Base-by-base conservation (phyloP, 2,329 filamentous ascomycete species). In the Alternaria solani region DNA sequence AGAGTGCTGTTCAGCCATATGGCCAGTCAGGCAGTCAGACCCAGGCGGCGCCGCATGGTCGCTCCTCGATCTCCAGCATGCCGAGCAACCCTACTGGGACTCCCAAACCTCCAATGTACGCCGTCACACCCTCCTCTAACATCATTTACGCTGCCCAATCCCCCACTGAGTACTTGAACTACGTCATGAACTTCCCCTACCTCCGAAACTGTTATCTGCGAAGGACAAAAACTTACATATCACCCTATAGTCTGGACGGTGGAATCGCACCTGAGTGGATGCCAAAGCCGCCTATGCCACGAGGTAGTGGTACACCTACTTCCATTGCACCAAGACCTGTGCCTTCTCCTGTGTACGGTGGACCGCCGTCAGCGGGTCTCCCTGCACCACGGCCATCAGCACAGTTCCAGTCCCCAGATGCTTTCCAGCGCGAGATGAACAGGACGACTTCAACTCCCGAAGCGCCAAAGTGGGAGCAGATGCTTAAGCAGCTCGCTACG, bases 161-260 rank as follows among this genome's bases (percentile, higher is more conserved):
- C 65, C 66, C 75, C 34, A 73, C 61, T 67, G 73, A 79, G 56
- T 82, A 82, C 62, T 64, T 83, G 64, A 69, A 75, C 67, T 79
- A 81, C 62, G 67, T 83, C 42, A 75, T 77, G 66, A 77, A 80
- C 57, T 83, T 81, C 61, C 81, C 81, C 11, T 82, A 82, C 65
- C 73, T 83, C 34, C 76, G 75, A 57, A 81, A 82, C 62, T 78
- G 79, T 55, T 82, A 79, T 68, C 77, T 80, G 51, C 75, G 81
- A 60, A 75, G 79, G 70, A 77, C 78, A 64, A 79, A 80, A 70
- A 78, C 77, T 70, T 83, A 83, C 73, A 77, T 80, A 55, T 82
- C 81, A 63, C 81, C 81, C 59, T 83, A 83, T 68, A 75, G 79
- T 65, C 75, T 75, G 52, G 76, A 77, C 61, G 78, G 78, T 59